Evolutionary conservation across 2,329 filamentous ascomycete species (phyloP).

Genomic region (Gremmenia infestans): DNA sequence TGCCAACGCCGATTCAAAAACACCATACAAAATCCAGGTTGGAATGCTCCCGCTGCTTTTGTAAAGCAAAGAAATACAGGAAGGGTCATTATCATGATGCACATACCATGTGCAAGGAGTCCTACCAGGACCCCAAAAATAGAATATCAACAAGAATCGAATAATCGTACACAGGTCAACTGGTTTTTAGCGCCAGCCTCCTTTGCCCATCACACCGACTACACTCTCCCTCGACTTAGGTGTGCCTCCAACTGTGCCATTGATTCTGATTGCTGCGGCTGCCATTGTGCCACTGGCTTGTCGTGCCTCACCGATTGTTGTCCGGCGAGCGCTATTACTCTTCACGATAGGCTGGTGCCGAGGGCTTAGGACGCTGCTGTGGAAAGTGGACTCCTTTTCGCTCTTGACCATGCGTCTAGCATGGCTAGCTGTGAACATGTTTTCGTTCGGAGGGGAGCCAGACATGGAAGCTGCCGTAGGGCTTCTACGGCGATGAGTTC

Average conservation of each 20-base stretch:
- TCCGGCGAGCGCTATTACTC: slow-evolving; percentile 23
- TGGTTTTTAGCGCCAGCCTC: slow-evolving; percentile 23
- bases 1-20: slow-evolving; percentile 9
- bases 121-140: not conserved
- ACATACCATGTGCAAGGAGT: slow-evolving; percentile 13
- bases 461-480: slow-evolving; percentile 44
- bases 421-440: slow-evolving; percentile 60
- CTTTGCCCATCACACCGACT: slow-evolving; percentile 24
- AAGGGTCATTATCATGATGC: slow-evolving; percentile 23
- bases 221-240: slow-evolving; percentile 28
- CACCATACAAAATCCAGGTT: slow-evolving; percentile 2
- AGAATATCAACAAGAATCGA: slow-evolving; percentile 7
- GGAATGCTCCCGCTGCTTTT: not conserved
- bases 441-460: slow-evolving; percentile 51
- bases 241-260: slow-evolving; percentile 19
- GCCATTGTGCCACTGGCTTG: slow-evolving; percentile 23
- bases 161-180: slow-evolving; percentile 1
- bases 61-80: slow-evolving; percentile 1
- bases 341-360: slow-evolving; percentile 56
- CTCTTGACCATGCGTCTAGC: slow-evolving; percentile 62
- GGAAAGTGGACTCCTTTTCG: slow-evolving; percentile 51
- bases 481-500: slow-evolving; percentile 27
- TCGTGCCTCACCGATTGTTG: slow-evolving; percentile 27
- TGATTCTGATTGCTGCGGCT: slow-evolving; percentile 20
- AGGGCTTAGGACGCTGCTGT: slow-evolving; percentile 56